phyloP scores from a whole-genome alignment of 2,329 filamentous ascomycete genomes.

The Fusarium devonianum region DNA sequence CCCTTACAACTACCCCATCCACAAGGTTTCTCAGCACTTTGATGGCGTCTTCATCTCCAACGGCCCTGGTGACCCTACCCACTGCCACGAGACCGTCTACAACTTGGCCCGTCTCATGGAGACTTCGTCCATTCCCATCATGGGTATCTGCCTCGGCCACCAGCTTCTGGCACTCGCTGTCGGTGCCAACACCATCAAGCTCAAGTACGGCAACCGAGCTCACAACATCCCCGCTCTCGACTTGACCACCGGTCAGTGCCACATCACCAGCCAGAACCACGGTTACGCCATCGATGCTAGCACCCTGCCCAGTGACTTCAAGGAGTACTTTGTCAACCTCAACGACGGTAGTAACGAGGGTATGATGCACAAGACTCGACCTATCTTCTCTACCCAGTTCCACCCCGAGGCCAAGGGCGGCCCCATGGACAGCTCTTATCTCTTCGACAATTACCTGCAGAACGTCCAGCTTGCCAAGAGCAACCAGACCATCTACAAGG shows the following conservation, averaged over 20 bases:
- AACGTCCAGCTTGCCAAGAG: slow-evolving; percentile 90
- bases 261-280: slow-evolving; percentile 98
- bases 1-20: slow-evolving; percentile 95
- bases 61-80: slow-evolving; percentile 95
- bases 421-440: slow-evolving; percentile 91
- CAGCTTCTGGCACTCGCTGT: slow-evolving; percentile 91
- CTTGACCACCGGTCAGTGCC: slow-evolving; percentile 93
- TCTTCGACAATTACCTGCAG: slow-evolving; percentile 96
- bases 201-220: slow-evolving; percentile 98
- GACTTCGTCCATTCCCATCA: slow-evolving; percentile 87
- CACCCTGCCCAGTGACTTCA: slow-evolving; percentile 86
- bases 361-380: slow-evolving; percentile 93
- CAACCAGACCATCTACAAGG: slow-evolving; percentile 78
- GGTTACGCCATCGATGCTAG: slow-evolving; percentile 91
- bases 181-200: slow-evolving; percentile 90
- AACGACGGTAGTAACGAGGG: slow-evolving; percentile 98
- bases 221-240: slow-evolving; percentile 98
- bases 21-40: slow-evolving; percentile 97
- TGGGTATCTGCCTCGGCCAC: slow-evolving; percentile 98
- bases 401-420: slow-evolving; percentile 98
- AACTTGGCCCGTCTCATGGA: slow-evolving; percentile 92
- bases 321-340: slow-evolving; percentile 98
- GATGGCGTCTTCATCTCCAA: slow-evolving; percentile 99
- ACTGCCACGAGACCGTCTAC: slow-evolving; percentile 94
- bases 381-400: slow-evolving; percentile 99